A percentile compares a stretch with the other conserved stretches of the same genome.
These are phyloP conservation scores for Oryza glumipatula DNA, from an alignment of 176 grass and related monocot species.

Conservation along the genomic window DNA sequence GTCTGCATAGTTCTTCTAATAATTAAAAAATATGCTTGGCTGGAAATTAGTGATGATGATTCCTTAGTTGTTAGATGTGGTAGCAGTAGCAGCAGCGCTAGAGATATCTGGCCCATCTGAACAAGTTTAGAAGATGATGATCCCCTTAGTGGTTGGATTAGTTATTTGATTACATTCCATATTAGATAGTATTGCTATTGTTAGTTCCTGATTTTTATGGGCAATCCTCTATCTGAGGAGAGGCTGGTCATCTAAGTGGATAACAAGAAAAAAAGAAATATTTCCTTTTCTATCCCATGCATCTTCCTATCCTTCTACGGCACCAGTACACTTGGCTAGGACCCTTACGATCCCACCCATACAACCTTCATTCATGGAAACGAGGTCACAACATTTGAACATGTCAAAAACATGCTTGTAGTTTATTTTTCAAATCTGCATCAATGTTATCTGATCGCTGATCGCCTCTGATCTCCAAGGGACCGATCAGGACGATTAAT, in stretches of 20 bases:
- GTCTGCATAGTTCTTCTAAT: slow-evolving; percentile 8
- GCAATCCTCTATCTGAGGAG: neutral
- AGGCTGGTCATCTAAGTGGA: neutral
- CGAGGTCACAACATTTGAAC: neutral
- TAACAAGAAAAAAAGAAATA: neutral
- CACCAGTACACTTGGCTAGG: neutral
- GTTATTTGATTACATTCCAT: neutral
- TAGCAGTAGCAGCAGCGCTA: neutral
- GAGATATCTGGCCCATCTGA: neutral
- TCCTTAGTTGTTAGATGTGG: neutral
- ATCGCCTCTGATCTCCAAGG: too few species aligned
- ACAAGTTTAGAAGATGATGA: neutral
- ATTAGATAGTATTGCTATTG: neutral
- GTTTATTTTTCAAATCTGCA: neutral
- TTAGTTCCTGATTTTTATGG: neutral
- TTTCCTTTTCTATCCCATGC: neutral
- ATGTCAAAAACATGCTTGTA: slow-evolving; percentile 6
- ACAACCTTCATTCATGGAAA: neutral
- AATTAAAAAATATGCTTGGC: neutral
- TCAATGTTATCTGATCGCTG: too few species aligned
- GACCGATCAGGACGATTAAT: too few species aligned
- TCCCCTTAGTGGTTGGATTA: neutral
- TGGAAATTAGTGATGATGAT: neutral
- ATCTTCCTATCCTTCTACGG: neutral
- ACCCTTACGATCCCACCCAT: neutral